phyloP scores from a whole-genome alignment of 139 green algal genomes.

The Picochlorum costavermella region DNA sequence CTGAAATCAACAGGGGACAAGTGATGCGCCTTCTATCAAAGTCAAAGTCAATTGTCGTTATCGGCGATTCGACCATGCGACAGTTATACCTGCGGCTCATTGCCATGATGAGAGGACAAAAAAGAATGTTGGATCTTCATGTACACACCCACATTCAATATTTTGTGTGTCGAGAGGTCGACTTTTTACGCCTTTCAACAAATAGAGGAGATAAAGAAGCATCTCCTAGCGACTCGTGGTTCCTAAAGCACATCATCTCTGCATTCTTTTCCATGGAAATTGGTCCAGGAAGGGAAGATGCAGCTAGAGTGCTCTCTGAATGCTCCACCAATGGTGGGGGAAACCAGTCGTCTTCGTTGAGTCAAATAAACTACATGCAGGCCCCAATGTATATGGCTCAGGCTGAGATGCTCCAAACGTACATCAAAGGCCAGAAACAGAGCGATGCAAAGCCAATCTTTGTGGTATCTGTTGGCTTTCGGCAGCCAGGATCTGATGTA shows the following conservation, averaged over 20 bases:
- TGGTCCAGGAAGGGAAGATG: constrained; percentile 3
- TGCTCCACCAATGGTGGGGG: background rate
- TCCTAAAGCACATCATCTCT: background rate
- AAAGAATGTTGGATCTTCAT: constrained; percentile 3
- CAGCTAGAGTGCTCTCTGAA: constrained; percentile 4
- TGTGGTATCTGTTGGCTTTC: constrained; percentile 10
- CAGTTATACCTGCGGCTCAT: constrained; percentile 5
- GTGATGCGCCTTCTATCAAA: constrained; percentile 2
- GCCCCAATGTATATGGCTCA: constrained; percentile 7
- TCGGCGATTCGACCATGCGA: constrained; percentile 12
- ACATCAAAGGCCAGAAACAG: background rate
- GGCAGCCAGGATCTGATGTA: constrained; percentile 6
- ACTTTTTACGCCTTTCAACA: constrained; percentile 8
- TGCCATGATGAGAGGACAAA: constrained; percentile 11
- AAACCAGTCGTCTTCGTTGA: background rate
- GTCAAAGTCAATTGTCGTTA: constrained; percentile 7
- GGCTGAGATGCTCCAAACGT: constrained; percentile 1
- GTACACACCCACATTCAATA: constrained; percentile 12
- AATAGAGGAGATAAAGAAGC: background rate
- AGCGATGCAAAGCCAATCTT: background rate
- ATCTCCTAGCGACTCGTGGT: constrained; percentile 2
- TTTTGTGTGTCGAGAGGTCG: constrained; percentile 6
- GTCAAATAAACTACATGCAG: constrained; percentile 10
- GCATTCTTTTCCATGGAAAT: constrained; percentile 9
- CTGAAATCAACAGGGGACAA: constrained; percentile 7